Percentiles rank a stretch among this genome's conserved stretches.
These are phyloP conservation scores for Candida cerambycidarum DNA, from an alignment of 805 yeast species.

Conservation along the genomic window DNA sequence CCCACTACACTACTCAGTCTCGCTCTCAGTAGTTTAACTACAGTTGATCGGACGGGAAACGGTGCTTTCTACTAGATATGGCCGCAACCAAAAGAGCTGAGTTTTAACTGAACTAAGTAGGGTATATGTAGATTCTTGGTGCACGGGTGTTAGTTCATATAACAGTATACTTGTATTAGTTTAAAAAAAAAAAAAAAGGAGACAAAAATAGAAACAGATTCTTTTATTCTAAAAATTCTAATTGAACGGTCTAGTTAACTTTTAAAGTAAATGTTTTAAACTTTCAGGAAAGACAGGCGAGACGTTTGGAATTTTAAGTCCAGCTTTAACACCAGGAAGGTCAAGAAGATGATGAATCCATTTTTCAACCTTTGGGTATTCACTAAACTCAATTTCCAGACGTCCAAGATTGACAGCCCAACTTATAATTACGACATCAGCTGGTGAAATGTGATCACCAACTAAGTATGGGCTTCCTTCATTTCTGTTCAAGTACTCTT, in stretches of 20 bases:
- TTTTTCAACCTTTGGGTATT: slow-evolving; percentile 39
- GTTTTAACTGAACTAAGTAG: no score
- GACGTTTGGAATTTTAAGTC: slow-evolving; percentile 18
- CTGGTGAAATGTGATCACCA: slow-evolving; percentile 58
- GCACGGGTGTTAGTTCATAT: no score
- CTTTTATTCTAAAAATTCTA: no score
- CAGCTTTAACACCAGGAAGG: slow-evolving; percentile 35
- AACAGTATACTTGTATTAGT: no score
- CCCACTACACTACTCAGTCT: slow-evolving; percentile 58
- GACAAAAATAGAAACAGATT: no score
- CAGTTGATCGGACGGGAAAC: slow-evolving; percentile 63
- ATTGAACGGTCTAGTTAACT: no score
- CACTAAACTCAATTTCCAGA: slow-evolving; percentile 30
- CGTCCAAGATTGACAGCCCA: slow-evolving; percentile 35
- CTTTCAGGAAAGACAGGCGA: slow-evolving; percentile 18
- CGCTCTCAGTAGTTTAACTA: slow-evolving; percentile 59
- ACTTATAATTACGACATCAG: slow-evolving; percentile 52
- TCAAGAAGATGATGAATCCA: slow-evolving; percentile 39
- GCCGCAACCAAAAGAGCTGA: slow-evolving; percentile 46
- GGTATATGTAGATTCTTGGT: no score
- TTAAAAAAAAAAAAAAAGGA: no score
- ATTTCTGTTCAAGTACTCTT: slow-evolving; percentile 48
- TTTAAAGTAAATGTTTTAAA: no score
- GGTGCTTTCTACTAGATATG: slow-evolving; percentile 60
- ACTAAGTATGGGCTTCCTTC: slow-evolving; percentile 46